Percentiles rank a stretch among this genome's conserved stretches.
phyloP scores from a whole-genome alignment of 2,329 filamentous ascomycete species.

The Diaporthe citrichinensis region DNA sequence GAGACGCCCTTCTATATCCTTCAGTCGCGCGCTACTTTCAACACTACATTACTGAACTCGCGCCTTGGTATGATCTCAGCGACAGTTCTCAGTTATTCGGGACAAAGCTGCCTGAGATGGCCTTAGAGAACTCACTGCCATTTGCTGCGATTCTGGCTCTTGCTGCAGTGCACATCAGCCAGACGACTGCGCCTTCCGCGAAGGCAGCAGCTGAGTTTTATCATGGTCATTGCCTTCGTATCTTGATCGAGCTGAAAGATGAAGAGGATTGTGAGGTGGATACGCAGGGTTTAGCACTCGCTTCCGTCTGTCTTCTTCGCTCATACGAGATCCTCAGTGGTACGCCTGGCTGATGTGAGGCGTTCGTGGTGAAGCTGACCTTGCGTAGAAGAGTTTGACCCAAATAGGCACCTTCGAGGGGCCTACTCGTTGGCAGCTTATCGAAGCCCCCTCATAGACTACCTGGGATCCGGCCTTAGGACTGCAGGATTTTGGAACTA shows the following conservation, averaged over 20 bases:
- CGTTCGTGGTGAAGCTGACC: neutral
- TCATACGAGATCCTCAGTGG: conserved; percentile 64
- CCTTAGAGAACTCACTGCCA: conserved; percentile 55
- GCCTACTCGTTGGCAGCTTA: conserved; percentile 60
- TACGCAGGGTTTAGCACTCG: conserved; percentile 55
- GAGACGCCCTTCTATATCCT: neutral
- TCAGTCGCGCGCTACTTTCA: neutral
- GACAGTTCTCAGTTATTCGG: neutral
- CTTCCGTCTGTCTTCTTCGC: conserved; percentile 61
- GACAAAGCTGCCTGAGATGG: neutral
- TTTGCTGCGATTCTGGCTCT: conserved; percentile 61
- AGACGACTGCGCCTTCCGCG: conserved; percentile 49
- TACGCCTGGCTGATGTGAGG: conserved; percentile 42
- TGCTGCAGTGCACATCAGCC: conserved; percentile 57
- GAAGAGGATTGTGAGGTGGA: neutral
- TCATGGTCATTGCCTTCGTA: conserved; percentile 56
- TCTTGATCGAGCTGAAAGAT: conserved; percentile 43
- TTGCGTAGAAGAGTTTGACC: conserved; percentile 53
- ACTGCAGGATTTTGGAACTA: conserved; percentile 66
- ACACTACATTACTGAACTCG: neutral
- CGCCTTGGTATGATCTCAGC: conserved; percentile 7
- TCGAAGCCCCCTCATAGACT: conserved; percentile 42
- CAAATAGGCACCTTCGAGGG: conserved; percentile 61
- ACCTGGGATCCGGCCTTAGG: conserved; percentile 49
- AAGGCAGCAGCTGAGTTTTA: conserved; percentile 54